Evolutionary conservation across 78 protist genomes (phyloP).

Genomic region (Corallochytrium limacisporum): DNA sequence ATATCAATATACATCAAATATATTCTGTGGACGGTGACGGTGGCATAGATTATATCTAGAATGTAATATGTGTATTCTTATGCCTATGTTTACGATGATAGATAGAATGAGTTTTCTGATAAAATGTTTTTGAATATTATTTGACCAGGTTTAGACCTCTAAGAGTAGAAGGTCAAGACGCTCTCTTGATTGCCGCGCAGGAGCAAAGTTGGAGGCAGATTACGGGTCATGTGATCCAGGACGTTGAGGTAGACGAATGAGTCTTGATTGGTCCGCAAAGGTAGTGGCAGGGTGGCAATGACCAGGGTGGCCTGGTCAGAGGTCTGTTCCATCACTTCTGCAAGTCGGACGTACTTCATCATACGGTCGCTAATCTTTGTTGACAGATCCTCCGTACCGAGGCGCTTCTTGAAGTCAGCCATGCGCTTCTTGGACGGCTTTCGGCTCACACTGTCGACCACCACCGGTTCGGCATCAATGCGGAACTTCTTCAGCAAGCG

Average conservation of each 20-base stretch:
- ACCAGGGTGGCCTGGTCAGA: conserved; percentile 3
- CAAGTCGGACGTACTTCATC: neutral
- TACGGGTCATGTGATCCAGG: conserved; percentile 1
- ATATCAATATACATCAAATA: no score
- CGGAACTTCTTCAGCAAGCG: conserved; percentile 2
- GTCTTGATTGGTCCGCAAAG: neutral
- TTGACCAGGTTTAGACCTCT: no score
- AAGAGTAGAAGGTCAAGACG: conserved; percentile 10
- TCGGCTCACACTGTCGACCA: neutral
- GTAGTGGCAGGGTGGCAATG: neutral
- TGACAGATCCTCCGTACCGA: neutral
- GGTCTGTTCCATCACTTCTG: neutral
- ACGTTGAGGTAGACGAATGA: neutral
- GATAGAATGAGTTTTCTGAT: no score
- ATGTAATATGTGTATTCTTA: no score
- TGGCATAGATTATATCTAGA: no score
- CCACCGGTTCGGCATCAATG: neutral
- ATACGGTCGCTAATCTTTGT: neutral
- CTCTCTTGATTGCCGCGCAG: conserved; percentile 7
- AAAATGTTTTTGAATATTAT: no score
- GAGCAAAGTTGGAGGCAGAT: conserved; percentile 7
- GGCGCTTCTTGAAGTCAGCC: neutral
- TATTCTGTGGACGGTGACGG: no score
- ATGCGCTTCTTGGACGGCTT: neutral
- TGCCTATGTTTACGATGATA: no score